phyloP scores from a whole-genome alignment of 371 early-diverging fungal species.

The Mucor indicus region DNA sequence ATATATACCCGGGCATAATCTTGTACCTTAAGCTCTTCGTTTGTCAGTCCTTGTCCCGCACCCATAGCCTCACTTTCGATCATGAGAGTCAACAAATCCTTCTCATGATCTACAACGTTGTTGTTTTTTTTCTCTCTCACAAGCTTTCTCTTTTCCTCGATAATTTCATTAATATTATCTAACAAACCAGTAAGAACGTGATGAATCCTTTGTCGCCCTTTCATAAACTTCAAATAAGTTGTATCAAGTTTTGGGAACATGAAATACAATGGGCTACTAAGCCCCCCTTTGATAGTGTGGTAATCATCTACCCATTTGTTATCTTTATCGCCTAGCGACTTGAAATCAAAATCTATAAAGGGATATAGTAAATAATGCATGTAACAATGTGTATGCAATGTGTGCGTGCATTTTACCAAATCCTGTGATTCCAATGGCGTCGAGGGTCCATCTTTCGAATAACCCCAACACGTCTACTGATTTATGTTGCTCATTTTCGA shows the following conservation, averaged over 20 bases:
- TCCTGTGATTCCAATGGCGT: slow-evolving; percentile 22
- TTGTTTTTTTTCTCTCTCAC: background rate
- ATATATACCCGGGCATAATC: too few relatives aligned
- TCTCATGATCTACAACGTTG: slow-evolving; percentile 19
- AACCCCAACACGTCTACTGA: background rate
- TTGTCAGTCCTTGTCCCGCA: background rate
- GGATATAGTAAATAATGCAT: too few relatives aligned
- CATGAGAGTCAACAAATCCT: slow-evolving; percentile 46
- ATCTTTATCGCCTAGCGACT: background rate
- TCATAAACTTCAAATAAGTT: background rate
- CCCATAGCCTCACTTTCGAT: slow-evolving; percentile 6
- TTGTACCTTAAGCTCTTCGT: background rate
- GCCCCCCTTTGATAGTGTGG: background rate
- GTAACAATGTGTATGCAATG: too few relatives aligned
- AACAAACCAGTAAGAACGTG: too few relatives aligned
- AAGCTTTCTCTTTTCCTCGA: too few relatives aligned
- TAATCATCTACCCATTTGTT: slow-evolving; percentile 1
- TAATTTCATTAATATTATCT: too few relatives aligned
- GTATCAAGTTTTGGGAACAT: background rate
- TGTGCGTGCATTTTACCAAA: too few relatives aligned
- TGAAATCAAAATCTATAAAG: slow-evolving; percentile 2
- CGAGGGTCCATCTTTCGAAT: slow-evolving; percentile 22
- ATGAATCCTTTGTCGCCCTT: too few relatives aligned
- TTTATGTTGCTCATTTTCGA: slow-evolving; percentile 1
- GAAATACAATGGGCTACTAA: background rate